Percentiles rank a stretch among this genome's conserved stretches.
phyloP scores from a whole-genome alignment of 1,284 basidiomycete species.

The Ustilago cynodontis region DNA sequence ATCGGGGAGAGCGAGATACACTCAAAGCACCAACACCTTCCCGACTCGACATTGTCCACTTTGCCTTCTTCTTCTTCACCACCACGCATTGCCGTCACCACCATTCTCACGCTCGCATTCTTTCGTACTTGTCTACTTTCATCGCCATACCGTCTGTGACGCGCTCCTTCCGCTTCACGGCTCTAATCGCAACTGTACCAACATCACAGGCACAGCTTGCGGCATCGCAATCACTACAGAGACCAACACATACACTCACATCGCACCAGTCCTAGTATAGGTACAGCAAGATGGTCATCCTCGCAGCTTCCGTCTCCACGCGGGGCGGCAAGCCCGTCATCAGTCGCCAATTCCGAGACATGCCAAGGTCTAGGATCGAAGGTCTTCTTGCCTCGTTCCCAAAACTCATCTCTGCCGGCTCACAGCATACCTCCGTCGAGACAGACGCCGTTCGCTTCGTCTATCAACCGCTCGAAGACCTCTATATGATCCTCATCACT shows the following conservation, averaged over 20 bases:
- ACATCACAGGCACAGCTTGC: not conserved
- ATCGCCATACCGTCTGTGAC: not conserved
- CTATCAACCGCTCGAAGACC: constrained; percentile 97
- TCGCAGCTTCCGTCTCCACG: constrained; percentile 92
- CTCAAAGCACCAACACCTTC: constrained; percentile 8
- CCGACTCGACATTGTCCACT: constrained; percentile 13
- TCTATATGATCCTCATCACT: constrained; percentile 97
- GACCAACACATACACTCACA: constrained; percentile 1
- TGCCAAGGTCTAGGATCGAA: constrained; percentile 92
- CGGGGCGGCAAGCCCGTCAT: constrained; percentile 94
- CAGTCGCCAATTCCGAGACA: constrained; percentile 94
- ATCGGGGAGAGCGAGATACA: not conserved
- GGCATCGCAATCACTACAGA: not conserved
- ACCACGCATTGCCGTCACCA: not conserved
- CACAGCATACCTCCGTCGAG: constrained; percentile 89
- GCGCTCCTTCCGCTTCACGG: not conserved
- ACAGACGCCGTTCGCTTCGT: constrained; percentile 80
- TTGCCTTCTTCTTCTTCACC: constrained; percentile 19
- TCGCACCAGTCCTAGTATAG: not conserved
- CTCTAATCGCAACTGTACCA: too few species aligned
- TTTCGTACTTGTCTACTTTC: not conserved
- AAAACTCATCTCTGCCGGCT: constrained; percentile 95
- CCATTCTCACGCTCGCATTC: not conserved
- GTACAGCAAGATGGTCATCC: constrained; percentile 76
- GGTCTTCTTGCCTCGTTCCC: constrained; percentile 96